Base-by-base conservation (phyloP, 2,329 filamentous ascomycete species). In the Venturiaceae sp. region DNA sequence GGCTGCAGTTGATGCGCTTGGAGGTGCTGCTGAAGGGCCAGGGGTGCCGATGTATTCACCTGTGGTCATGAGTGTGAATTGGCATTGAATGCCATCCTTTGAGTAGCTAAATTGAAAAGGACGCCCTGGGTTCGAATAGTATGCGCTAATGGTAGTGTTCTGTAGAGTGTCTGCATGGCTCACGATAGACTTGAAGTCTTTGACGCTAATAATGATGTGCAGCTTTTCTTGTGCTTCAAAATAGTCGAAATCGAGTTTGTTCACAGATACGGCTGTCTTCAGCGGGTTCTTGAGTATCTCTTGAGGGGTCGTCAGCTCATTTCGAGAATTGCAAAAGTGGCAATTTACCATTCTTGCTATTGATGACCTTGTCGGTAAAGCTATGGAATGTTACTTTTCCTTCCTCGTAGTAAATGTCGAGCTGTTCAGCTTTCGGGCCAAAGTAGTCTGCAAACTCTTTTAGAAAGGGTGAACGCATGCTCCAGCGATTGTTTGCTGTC, bases 51-150 rank as follows among this genome's bases (percentile, higher is more conserved):
- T 72, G 62, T 75, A 73, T 57, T 90, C 87, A 14, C 88, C 88
- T 8, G 87, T 83, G 1, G 88, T 92, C 87, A 91, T 92, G 61
- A 92, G 79, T 46, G 90, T 86, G 64, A 91, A 92, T 63, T 92
- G 86, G 69, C 85, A 89, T 37, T 82, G 73, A 33, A 92, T 77
- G 34, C 85, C 87, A 60, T 86, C 84, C 44, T 81, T 80, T 26
- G 80, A 78, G 66, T 92, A 92, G 47, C 78, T 82, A 60, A 92
- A 79, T 65, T 90, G 86, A 67, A 92, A 80, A 1, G 88, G 88
- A 16, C 82, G 81, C 16, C 83, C 82, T 3, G 88, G 87, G 28
- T 81, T 75, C 1, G 88, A 91, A 71, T 91, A 92, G 57, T 78
- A 77, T 13, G 87, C 86, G 16, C 79, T 81, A 14, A 92, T 75